Evolutionary conservation across 1,284 basidiomycete genomes (phyloP), one percentile per base, ranked within the genome.

Genomic region (Grifola frondosa): DNA sequence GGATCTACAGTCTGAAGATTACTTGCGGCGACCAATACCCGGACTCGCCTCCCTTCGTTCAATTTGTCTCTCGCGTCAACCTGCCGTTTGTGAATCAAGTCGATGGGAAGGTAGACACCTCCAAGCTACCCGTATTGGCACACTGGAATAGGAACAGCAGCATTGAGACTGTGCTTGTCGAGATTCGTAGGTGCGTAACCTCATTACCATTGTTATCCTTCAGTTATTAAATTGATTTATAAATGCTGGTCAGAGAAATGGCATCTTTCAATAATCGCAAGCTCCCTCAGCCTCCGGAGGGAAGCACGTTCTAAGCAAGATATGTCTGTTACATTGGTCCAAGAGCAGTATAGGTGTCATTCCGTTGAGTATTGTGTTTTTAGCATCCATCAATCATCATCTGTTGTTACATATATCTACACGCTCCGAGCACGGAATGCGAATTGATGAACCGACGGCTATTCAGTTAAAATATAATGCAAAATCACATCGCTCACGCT

Each of bases 221-320:
- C 10, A 34, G 6, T 28, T 37, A 5, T 40, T 13, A 3, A 6
- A 30, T 6, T 12, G 11, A 10, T 31, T 19, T 22, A 29, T n/a
- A n/a, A n/a, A n/a, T n/a, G n/a, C n/a, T n/a, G n/a, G n/a, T n/a
- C 58, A 97, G 94, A 69, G 94, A 97, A 65, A 98, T 99, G 96
- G 93, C 87, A 2, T 81, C 88, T 32, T 84, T 88, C 53, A 78
- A 80, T 46, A 98, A 98, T 67, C 78, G 94, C 59, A 99, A 98
- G 73, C 78, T 96, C 32, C 88, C 93, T 23, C 96, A 99, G 69
- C 96, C 96, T 4, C 80, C 87, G 17, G 96, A 99, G 67, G 93
- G 93, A 46, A 80, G 78, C 53, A 78, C 62, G 31, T 91, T 88
- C 68, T 86, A 50, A 40, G 48, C 23, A 39, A 43, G 21, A 30